Conservation (phyloP, 192 early-diverging fungal species). For the Gonapodya prolifera region DNA sequence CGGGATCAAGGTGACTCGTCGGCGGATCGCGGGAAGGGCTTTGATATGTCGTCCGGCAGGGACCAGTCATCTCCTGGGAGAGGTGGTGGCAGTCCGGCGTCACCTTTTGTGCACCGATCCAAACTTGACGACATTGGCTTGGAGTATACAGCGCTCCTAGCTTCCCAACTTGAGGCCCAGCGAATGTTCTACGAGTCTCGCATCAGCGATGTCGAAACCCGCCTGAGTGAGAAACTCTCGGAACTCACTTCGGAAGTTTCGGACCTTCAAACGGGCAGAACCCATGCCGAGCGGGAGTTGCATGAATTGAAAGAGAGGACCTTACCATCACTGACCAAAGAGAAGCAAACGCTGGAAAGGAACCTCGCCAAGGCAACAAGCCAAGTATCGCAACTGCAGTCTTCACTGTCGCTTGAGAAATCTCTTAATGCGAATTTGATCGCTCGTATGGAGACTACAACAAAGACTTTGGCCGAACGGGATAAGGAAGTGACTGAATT, state of each 20-base stretch:
- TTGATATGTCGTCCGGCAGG: too few relatives aligned
- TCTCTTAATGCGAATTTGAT: too few relatives aligned
- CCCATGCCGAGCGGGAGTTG: neutral
- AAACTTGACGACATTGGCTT: conserved; percentile 62
- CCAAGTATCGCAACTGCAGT: too few relatives aligned
- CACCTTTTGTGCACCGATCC: conserved; percentile 33
- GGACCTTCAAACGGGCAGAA: conserved; percentile 11
- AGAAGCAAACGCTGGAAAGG: conserved; percentile 36
- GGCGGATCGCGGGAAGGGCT: neutral
- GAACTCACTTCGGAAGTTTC: conserved; percentile 3
- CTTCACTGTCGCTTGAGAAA: too few relatives aligned
- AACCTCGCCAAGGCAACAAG: too few relatives aligned
- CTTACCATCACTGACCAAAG: conserved; percentile 24
- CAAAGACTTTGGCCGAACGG: too few relatives aligned
- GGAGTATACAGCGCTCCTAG: conserved; percentile 74
- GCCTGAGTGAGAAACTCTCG: conserved; percentile 26
- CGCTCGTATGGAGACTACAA: too few relatives aligned
- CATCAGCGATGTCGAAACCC: conserved; percentile 31
- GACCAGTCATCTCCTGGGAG: too few relatives aligned
- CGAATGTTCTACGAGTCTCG: conserved; percentile 70
- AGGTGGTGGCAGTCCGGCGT: too few relatives aligned
- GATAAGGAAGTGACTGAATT: too few relatives aligned
- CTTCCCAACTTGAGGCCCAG: conserved; percentile 78
- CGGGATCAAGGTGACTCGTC: conserved; percentile 1
- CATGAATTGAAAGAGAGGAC: conserved; percentile 19